Evolutionary conservation across 2,329 filamentous ascomycete genomes (phyloP).

Genomic region (Fusarium globosum): DNA sequence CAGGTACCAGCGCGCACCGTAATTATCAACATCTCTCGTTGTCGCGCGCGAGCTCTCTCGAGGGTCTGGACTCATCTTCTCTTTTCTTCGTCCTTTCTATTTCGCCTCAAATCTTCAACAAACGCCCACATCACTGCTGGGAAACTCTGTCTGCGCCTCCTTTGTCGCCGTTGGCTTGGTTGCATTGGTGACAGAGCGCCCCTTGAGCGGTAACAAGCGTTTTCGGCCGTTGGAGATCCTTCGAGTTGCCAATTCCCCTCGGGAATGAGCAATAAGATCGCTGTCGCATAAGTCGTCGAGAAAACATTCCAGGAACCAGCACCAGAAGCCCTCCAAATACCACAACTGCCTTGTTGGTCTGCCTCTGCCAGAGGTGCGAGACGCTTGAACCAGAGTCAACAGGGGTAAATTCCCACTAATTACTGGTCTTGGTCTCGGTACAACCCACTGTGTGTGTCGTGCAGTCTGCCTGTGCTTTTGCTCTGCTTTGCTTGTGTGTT

Average conservation of each 20-base stretch:
- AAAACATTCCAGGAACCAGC: constrained; percentile 39
- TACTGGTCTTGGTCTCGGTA: constrained; percentile 23
- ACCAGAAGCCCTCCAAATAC: constrained; percentile 23
- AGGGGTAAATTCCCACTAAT: constrained; percentile 34
- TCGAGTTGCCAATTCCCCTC: constrained; percentile 25
- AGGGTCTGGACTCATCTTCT: constrained; percentile 15
- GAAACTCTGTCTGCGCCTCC: constrained; percentile 14
- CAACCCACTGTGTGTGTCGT: constrained; percentile 30
- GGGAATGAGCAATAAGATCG: constrained; percentile 43
- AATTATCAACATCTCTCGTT: background rate
- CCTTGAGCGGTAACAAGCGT: constrained; percentile 5
- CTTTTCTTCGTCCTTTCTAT: constrained; percentile 11
- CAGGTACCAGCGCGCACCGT: constrained; percentile 11
- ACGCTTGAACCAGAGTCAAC: constrained; percentile 26
- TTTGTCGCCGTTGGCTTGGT: constrained; percentile 30
- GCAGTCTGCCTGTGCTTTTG: constrained; percentile 24
- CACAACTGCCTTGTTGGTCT: constrained; percentile 7
- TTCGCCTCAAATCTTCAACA: constrained; percentile 1
- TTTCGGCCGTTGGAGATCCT: constrained; percentile 29
- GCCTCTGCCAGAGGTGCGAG: constrained; percentile 25
- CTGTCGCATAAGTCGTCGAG: constrained; percentile 37
- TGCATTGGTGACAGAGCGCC: constrained; percentile 32
- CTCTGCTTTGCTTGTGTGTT: constrained; percentile 22
- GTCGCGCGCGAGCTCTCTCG: background rate
- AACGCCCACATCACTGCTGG: constrained; percentile 19